A percentile compares a stretch with the other conserved stretches of the same genome.
These are phyloP conservation scores for Amanita inopinata DNA, from an alignment of 768 basidiomycete species.

Conservation along the genomic window DNA sequence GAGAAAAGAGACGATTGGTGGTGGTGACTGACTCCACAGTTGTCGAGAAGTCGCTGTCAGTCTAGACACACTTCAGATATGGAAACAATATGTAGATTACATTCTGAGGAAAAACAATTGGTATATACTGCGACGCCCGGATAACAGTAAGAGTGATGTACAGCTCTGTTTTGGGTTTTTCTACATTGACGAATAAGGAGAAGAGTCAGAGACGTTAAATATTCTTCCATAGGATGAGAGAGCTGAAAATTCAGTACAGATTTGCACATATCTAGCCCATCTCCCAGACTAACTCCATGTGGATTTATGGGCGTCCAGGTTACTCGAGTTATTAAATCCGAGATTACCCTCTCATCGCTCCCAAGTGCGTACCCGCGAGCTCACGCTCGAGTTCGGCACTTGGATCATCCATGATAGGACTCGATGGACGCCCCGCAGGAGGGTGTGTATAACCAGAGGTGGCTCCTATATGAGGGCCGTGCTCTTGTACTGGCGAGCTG, in stretches of 20 bases:
- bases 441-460: slow-evolving; percentile 59
- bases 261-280: not conserved
- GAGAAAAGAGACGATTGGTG: no score
- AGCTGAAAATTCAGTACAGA: no score
- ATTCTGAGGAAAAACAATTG: no score
- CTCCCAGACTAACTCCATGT: not conserved
- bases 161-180: not conserved
- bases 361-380: slow-evolving; percentile 62
- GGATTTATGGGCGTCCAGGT: not conserved
- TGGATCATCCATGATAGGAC: slow-evolving; percentile 76
- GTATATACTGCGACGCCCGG: no score
- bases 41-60: no score
- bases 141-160: not conserved
- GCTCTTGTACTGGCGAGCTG: slow-evolving; percentile 63
- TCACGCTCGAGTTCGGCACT: slow-evolving; percentile 81
- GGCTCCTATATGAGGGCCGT: slow-evolving; percentile 48
- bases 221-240: no score
- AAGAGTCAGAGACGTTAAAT: no score
- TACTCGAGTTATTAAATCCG: not conserved
- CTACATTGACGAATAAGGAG: no score
- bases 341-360: slow-evolving; percentile 20
- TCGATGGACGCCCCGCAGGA: slow-evolving; percentile 37
- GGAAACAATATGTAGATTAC: no score
- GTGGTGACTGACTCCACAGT: no score
- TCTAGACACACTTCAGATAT: no score